These are phyloP conservation scores for Cardamine resedifolia DNA, from an alignment of 345 rosid species.

Conservation along the genomic window DNA sequence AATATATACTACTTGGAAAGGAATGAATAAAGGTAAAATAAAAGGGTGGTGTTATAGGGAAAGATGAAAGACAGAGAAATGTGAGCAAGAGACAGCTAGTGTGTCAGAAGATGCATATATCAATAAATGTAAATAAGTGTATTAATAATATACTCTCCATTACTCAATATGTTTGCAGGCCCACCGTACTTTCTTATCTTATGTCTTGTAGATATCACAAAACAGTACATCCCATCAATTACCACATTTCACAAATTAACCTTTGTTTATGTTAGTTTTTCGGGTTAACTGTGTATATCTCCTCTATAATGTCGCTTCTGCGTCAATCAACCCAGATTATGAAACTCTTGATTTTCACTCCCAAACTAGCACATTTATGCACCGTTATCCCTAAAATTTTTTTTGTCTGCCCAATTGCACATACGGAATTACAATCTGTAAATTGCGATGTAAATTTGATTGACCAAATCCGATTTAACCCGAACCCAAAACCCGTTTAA, in stretches of 20 bases:
- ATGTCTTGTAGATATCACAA: slow-evolving; percentile 20
- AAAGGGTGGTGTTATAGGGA: slow-evolving; percentile 30
- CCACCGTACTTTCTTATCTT: slow-evolving; percentile 13
- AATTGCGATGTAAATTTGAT: no score
- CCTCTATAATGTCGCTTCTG: no score
- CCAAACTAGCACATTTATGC: no score
- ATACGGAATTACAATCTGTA: no score
- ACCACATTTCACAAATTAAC: not conserved
- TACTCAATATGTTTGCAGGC: slow-evolving; percentile 1
- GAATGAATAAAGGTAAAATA: slow-evolving; percentile 25
- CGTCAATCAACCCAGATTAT: no score
- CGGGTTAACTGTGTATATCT: no score
- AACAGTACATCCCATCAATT: slow-evolving; percentile 2
- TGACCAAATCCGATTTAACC: no score
- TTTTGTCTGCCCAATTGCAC: no score
- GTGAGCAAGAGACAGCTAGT: slow-evolving; percentile 40
- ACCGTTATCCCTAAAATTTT: no score
- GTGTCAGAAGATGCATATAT: slow-evolving; percentile 36
- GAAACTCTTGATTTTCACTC: no score
- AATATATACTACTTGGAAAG: not conserved
- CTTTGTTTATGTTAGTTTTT: not conserved
- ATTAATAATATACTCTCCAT: not conserved
- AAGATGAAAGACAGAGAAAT: slow-evolving; percentile 37
- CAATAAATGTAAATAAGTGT: slow-evolving; percentile 12
- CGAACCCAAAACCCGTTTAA: no score